Percentiles rank a stretch among this genome's conserved stretches.
Conservation (phyloP, 805 yeast genomes). For the Cyberlindnera subsufficiens region DNA sequence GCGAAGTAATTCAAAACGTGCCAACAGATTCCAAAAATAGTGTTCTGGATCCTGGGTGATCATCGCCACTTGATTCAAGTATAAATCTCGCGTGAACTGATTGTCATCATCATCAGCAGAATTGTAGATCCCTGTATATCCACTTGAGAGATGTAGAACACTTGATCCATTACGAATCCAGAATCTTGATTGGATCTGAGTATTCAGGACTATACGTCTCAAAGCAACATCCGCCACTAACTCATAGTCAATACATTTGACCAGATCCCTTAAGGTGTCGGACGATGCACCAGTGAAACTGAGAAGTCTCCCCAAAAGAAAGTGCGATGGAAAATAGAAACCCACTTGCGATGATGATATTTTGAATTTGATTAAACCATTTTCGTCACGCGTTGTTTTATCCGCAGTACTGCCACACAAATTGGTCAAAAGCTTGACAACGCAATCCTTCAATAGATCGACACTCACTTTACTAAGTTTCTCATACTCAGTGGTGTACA, state of each 20-base stretch:
- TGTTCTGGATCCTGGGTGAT: constrained; percentile 43
- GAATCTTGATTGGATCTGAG: constrained; percentile 57
- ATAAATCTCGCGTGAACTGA: constrained; percentile 70
- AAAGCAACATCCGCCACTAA: constrained; percentile 51
- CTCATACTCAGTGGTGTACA: constrained; percentile 23
- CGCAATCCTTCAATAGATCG: constrained; percentile 1
- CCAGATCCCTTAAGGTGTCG: neutral
- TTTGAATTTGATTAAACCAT: constrained; percentile 27
- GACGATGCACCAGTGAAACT: neutral
- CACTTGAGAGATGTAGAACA: constrained; percentile 43
- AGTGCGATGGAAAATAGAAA: constrained; percentile 54
- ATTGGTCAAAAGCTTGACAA: neutral
- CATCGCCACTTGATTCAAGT: constrained; percentile 56
- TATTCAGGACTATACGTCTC: constrained; percentile 52
- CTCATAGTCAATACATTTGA: constrained; percentile 32
- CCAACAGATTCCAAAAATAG: constrained; percentile 52
- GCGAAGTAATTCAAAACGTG: constrained; percentile 50
- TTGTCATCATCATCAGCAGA: constrained; percentile 28
- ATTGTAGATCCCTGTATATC: constrained; percentile 36
- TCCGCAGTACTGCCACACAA: constrained; percentile 9
- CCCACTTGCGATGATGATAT: constrained; percentile 49
- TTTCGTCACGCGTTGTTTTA: constrained; percentile 11
- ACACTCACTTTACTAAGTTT: constrained; percentile 1
- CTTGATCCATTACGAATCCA: constrained; percentile 73
- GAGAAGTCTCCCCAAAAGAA: constrained; percentile 38